phyloP scores from a whole-genome alignment of 1,284 basidiomycete genomes.

The Pseudozyma flocculosa region DNA sequence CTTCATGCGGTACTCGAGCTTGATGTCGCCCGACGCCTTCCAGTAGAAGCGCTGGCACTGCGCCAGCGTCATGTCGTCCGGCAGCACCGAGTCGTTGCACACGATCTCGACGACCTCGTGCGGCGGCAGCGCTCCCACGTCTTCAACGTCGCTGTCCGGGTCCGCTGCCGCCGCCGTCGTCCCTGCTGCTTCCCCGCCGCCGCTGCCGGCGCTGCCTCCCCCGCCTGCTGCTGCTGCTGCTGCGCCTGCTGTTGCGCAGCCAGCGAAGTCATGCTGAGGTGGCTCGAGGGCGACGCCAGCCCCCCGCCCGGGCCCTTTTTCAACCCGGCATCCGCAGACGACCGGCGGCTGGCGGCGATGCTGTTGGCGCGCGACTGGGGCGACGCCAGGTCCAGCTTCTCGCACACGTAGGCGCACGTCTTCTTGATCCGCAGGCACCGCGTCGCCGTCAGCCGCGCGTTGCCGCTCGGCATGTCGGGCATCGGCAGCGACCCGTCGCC shows the following conservation, averaged over 20 bases:
- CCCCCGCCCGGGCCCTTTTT: neutral
- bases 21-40: slow-evolving; percentile 24
- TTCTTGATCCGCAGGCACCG: slow-evolving; percentile 81
- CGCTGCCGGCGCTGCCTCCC: neutral
- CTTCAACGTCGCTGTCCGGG: neutral
- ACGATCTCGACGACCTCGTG: slow-evolving; percentile 84
- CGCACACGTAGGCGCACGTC: slow-evolving; percentile 79
- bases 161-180: too few species aligned
- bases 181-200: neutral
- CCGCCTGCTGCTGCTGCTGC: neutral
- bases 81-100: slow-evolving; percentile 77
- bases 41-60: slow-evolving; percentile 45
- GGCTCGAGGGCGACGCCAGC: slow-evolving; percentile 2
- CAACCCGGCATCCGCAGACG: slow-evolving; percentile 9
- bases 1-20: slow-evolving; percentile 39
- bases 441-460: slow-evolving; percentile 83
- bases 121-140: slow-evolving; percentile 55
- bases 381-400: slow-evolving; percentile 71
- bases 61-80: slow-evolving; percentile 81
- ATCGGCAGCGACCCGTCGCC: slow-evolving; percentile 11
- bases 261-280: slow-evolving; percentile 19
- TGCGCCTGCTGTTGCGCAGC: neutral
- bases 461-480: slow-evolving; percentile 62
- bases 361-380: slow-evolving; percentile 12
- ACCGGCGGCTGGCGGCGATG: slow-evolving; percentile 29